Evolutionary conservation across 345 rosid species (phyloP).

Genomic region (Linum usitatissimum): DNA sequence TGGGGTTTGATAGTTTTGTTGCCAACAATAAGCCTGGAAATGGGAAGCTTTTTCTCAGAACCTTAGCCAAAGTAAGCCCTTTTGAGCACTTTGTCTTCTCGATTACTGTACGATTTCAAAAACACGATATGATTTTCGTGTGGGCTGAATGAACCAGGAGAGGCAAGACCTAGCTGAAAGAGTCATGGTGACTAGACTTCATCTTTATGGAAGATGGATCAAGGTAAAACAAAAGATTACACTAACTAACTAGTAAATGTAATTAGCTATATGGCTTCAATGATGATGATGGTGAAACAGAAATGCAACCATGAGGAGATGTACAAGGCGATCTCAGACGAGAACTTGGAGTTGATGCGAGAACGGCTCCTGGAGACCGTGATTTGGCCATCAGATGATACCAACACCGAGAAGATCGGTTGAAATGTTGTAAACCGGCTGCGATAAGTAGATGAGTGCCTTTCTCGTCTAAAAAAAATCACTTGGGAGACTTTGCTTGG

Average conservation of each 20-base stretch:
- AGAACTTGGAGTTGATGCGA: conserved; percentile 89
- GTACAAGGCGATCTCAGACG: conserved; percentile 73
- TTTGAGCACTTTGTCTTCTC: too few species aligned
- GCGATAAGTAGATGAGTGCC: background rate
- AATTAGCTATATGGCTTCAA: background rate
- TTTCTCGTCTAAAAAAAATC: background rate
- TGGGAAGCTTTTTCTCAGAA: conserved; percentile 73
- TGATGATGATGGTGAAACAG: conserved; percentile 24
- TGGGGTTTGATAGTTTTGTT: conserved; percentile 37
- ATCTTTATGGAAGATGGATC: conserved; percentile 83
- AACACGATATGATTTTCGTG: too few species aligned
- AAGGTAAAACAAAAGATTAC: conserved; percentile 38
- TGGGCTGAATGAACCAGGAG: conserved; percentile 35
- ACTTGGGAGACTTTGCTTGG: too few species aligned
- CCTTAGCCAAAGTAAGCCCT: conserved; percentile 50
- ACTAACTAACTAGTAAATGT: background rate
- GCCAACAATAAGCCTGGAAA: conserved; percentile 66
- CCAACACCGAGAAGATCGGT: conserved; percentile 65
- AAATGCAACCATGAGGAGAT: conserved; percentile 88
- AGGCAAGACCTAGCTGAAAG: conserved; percentile 87
- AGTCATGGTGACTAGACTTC: conserved; percentile 94
- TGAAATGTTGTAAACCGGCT: conserved; percentile 17
- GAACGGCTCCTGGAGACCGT: conserved; percentile 82
- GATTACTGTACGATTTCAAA: too few species aligned
- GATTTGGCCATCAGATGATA: conserved; percentile 89